Base-by-base conservation (phyloP, 2,329 filamentous ascomycete genomes). In the Hirsutella rhossiliensis region DNA sequence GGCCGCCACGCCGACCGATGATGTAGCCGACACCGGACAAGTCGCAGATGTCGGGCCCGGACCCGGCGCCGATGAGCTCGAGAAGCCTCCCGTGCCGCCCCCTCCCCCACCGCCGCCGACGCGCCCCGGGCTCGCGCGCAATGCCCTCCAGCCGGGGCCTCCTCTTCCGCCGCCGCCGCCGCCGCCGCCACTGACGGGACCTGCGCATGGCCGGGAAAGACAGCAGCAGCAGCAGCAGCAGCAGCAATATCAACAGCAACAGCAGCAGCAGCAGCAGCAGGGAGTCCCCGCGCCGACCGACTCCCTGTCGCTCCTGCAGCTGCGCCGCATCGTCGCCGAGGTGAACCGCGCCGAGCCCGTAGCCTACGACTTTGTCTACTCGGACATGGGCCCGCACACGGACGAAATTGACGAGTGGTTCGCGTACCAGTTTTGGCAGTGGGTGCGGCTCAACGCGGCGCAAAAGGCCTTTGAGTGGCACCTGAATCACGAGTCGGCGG, bases 371-470 rank as follows among this genome's bases (percentile, higher is more conserved):
- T 98, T 95, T 60, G 77, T 76, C 50, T 90, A 90, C 65, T 68
- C 75, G 23, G 84, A 90, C 61, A 75, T 76, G 45, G 80, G 82
- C 19, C 69, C 78, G 1, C 82, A 94, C 54, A 79, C 85, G 17
- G 87, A 92, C 50, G 92, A 98, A 68, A 73, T 98, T 40, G 87
- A 97, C 59, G 92, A 98, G 66, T 98, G 92, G 92, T 98, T 98
- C 63, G 80, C 83, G 43, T 96, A 97, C 64, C 84, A 84, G 54
- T 81, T 87, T 49, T 84, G 85, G 63, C 89, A 97, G 59, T 85
- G 86, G 65, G 75, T 82, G 40, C 82, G 89, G 55, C 70, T 96
- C 41, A 75, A 84, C 43, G 77, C 81, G 43, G 82, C 85, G 18
- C 85, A 86, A 56, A 72, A 78, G 32, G 80, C 82, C 2, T 97